Percentiles rank a stretch among this genome's conserved stretches.
These are phyloP conservation scores for Phytopythium aichiense DNA, from an alignment of 352 stramenopile species.

Conservation along the genomic window DNA sequence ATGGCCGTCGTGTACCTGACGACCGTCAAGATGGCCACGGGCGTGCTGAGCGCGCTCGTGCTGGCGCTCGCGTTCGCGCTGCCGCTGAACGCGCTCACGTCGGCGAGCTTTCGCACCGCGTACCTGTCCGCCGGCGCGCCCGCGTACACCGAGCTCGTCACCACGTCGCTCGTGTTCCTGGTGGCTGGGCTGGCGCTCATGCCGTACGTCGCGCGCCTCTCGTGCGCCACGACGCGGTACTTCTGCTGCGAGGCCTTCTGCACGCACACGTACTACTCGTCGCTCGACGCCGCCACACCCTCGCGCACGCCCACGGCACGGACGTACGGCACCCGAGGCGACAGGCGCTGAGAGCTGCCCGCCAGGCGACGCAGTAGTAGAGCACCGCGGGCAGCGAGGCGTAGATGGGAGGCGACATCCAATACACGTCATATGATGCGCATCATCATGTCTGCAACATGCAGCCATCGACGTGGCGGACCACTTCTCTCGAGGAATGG, in stretches of 20 bases:
- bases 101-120: constrained; percentile 20
- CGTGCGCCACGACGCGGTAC: constrained; percentile 39
- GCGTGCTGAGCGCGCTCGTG: constrained; percentile 29
- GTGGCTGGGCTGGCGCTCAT: constrained; percentile 38
- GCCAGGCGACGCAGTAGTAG: not conserved
- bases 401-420: not conserved
- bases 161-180: constrained; percentile 20
- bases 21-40: constrained; percentile 35
- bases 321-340: constrained; percentile 3
- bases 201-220: constrained; percentile 42
- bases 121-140: constrained; percentile 25
- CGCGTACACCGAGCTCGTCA: constrained; percentile 18
- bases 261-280: constrained; percentile 11
- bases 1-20: constrained; percentile 40
- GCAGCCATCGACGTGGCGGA: not conserved
- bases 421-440: not conserved
- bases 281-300: not conserved
- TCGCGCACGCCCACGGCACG: not conserved
- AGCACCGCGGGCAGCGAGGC: not conserved
- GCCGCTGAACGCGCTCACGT: constrained; percentile 35
- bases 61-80: constrained; percentile 36
- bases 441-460: not conserved
- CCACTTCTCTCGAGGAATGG: not conserved
- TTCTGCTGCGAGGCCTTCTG: constrained; percentile 43
- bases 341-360: not conserved